Percentiles rank a stretch among this genome's conserved stretches.
phyloP scores from a whole-genome alignment of 768 basidiomycete genomes.

The Pleurotus platypus region DNA sequence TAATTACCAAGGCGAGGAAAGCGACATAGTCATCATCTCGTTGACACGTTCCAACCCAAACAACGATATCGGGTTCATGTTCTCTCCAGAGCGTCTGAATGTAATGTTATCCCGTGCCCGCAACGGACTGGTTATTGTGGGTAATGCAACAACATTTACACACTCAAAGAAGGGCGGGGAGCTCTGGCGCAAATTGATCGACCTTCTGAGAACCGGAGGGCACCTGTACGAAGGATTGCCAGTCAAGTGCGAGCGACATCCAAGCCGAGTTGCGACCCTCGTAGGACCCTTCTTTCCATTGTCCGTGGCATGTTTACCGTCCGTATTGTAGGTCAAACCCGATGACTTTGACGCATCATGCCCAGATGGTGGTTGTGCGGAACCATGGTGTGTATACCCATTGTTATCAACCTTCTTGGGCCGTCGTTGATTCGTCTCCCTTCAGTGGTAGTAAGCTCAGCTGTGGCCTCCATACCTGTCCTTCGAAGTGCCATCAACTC shows the following conservation, averaged over 20 bases:
- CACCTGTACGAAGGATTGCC: constrained; percentile 62
- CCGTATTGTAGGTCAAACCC: constrained; percentile 9
- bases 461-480: constrained; percentile 53
- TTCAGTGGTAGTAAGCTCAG: constrained; percentile 42
- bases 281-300: constrained; percentile 8
- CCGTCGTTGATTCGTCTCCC: background rate
- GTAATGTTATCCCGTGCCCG: constrained; percentile 70
- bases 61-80: constrained; percentile 70
- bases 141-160: constrained; percentile 58
- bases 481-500: constrained; percentile 59
- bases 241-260: constrained; percentile 54
- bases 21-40: constrained; percentile 60
- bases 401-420: background rate
- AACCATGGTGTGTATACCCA: constrained; percentile 48
- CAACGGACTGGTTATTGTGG: constrained; percentile 61
- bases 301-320: background rate
- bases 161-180: constrained; percentile 45
- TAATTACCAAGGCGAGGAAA: constrained; percentile 77
- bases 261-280: constrained; percentile 33
- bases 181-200: constrained; percentile 50
- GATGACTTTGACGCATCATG: constrained; percentile 46
- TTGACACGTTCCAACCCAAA: constrained; percentile 56
- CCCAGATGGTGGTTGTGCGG: constrained; percentile 62
- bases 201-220: constrained; percentile 32
- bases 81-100: constrained; percentile 63